A percentile compares a stretch with the other conserved stretches of the same genome.
These are phyloP conservation scores for Leishmania tarentolae DNA, from an alignment of 208 protist species.

Conservation along the genomic window DNA sequence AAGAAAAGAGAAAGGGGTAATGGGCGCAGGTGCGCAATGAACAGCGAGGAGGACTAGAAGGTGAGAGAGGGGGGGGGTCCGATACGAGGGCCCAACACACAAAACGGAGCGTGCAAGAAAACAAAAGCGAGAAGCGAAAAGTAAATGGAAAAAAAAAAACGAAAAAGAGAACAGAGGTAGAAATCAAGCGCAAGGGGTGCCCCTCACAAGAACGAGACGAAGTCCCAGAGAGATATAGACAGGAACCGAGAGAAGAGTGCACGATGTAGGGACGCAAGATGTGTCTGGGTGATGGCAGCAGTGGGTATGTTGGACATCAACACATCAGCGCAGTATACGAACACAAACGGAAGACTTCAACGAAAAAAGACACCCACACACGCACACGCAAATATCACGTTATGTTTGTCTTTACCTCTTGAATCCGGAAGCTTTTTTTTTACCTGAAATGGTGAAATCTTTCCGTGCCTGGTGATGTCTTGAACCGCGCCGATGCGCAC, in stretches of 20 bases:
- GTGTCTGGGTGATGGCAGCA: neutral
- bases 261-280: neutral
- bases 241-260: neutral
- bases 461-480: neutral
- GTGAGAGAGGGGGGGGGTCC: slow-evolving; percentile 5
- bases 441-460: neutral
- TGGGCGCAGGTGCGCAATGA: neutral
- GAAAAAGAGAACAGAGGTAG: neutral
- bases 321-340: slow-evolving; percentile 3
- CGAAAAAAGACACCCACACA: neutral
- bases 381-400: neutral
- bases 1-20: neutral
- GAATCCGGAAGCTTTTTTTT: neutral
- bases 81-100: neutral
- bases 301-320: neutral
- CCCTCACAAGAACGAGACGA: neutral
- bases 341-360: neutral
- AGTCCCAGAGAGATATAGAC: neutral
- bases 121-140: neutral
- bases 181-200: neutral
- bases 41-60: neutral
- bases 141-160: slow-evolving; percentile 17
- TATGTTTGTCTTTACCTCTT: neutral
- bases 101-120: slow-evolving; percentile 3
- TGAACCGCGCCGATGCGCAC: neutral